A percentile compares a stretch with the other conserved stretches of the same genome.
phyloP scores from a whole-genome alignment of 768 basidiomycete genomes.

The Pulveroboletus sp. region DNA sequence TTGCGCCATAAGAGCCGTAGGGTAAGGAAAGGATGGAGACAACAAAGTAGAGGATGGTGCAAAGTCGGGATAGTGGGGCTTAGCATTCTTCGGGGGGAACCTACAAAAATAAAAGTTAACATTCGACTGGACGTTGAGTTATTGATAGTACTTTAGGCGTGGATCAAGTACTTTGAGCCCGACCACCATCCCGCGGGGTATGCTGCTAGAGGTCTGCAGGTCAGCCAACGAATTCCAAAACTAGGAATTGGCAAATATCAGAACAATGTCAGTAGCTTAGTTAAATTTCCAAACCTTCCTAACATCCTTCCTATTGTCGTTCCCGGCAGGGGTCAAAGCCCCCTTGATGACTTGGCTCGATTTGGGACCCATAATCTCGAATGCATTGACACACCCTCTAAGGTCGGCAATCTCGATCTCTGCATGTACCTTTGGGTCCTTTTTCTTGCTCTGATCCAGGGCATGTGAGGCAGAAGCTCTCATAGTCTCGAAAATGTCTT shows the following conservation, averaged over 20 bases:
- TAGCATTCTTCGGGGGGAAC: slow-evolving; percentile 81
- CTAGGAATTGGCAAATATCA: slow-evolving; percentile 10
- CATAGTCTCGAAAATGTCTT: slow-evolving; percentile 53
- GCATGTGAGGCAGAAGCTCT: slow-evolving; percentile 48
- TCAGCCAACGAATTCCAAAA: slow-evolving; percentile 59
- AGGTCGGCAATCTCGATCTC: slow-evolving; percentile 71
- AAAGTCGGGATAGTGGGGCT: slow-evolving; percentile 33
- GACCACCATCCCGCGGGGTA: slow-evolving; percentile 74
- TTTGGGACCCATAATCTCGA: slow-evolving; percentile 89
- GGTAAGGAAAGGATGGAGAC: slow-evolving; percentile 40
- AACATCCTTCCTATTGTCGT: slow-evolving; percentile 54
- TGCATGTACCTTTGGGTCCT: slow-evolving; percentile 16
- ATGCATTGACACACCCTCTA: slow-evolving; percentile 67
- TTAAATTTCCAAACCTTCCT: slow-evolving; percentile 43
- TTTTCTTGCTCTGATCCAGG: slow-evolving; percentile 37
- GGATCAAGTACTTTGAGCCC: slow-evolving; percentile 86
- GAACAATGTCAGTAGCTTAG: background rate
- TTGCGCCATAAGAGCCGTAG: slow-evolving; percentile 55
- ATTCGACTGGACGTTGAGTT: background rate
- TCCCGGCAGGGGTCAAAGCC: slow-evolving; percentile 48
- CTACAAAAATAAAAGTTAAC: slow-evolving; percentile 35
- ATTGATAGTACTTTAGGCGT: slow-evolving; percentile 63
- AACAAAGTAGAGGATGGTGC: slow-evolving; percentile 23
- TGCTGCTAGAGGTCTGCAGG: slow-evolving; percentile 60
- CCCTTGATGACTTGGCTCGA: slow-evolving; percentile 73